Conservation (phyloP, 2,329 filamentous ascomycete species). For the Colletotrichum navitas region DNA sequence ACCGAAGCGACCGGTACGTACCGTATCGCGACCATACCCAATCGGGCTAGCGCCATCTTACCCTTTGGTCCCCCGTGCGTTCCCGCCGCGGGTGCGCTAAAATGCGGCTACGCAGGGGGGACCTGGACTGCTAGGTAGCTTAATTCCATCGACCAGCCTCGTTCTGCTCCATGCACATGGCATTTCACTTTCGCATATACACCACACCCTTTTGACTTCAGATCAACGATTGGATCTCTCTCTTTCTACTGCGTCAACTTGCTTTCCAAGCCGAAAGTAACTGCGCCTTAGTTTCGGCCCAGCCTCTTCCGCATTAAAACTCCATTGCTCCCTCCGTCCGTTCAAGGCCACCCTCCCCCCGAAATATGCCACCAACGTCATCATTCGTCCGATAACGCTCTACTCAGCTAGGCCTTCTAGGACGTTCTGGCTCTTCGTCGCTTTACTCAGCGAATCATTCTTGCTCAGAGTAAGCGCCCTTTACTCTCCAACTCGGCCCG, state of each 20-base stretch:
- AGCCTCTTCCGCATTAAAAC: not conserved
- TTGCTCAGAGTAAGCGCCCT: not conserved
- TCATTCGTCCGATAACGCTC: not conserved
- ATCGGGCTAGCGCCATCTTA: not conserved
- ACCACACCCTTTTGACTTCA: not conserved
- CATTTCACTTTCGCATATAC: conserved; percentile 19
- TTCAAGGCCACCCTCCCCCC: not conserved
- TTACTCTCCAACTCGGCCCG: not conserved
- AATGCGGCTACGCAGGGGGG: not conserved
- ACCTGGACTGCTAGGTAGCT: not conserved
- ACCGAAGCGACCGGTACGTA: not conserved
- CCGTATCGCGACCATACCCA: fast-evolving
- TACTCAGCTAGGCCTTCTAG: not conserved
- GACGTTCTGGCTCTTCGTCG: not conserved
- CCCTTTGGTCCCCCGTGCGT: not conserved
- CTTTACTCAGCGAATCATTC: not conserved
- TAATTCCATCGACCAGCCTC: conserved; percentile 8
- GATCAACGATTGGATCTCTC: not conserved
- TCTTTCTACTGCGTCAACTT: conserved; percentile 1
- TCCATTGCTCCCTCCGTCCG: not conserved
- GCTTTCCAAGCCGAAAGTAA: conserved; percentile 7
- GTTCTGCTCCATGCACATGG: conserved; percentile 12
- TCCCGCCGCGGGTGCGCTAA: not conserved
- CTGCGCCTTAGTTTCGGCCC: conserved; percentile 12
- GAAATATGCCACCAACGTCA: not conserved